These are phyloP conservation scores for Nannizzia gypsea DNA, from an alignment of 2,329 filamentous ascomycete genomes.

Conservation along the genomic window DNA sequence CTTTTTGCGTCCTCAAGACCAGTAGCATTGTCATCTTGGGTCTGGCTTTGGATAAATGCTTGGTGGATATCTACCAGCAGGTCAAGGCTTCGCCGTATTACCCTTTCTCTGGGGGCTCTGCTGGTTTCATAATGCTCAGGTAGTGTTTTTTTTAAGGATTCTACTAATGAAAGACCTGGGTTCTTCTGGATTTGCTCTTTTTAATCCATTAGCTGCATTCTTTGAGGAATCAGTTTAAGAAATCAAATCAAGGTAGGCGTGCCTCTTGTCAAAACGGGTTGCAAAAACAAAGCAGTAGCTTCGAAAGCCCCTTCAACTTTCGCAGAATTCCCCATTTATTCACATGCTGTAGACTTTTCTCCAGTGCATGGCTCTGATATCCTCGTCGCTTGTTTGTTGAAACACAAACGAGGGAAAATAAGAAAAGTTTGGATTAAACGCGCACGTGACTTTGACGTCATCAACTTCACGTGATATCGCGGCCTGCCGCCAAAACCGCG, in stretches of 20 bases:
- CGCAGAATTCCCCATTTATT: slow-evolving; percentile 21
- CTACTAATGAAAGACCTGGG: slow-evolving; percentile 26
- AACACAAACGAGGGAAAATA: not conserved
- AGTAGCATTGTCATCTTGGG: not conserved
- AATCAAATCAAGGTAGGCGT: slow-evolving; percentile 18
- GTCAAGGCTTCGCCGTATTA: slow-evolving; percentile 26
- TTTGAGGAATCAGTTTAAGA: not conserved
- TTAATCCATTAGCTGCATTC: slow-evolving; percentile 21
- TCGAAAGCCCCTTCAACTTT: slow-evolving; percentile 24
- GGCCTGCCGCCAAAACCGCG: not conserved
- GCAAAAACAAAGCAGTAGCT: slow-evolving; percentile 26
- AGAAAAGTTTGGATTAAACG: not conserved
- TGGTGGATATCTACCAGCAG: slow-evolving; percentile 26
- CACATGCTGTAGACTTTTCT: not conserved
- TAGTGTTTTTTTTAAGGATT: slow-evolving; percentile 20
- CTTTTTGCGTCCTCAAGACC: slow-evolving; percentile 32
- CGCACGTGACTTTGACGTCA: not conserved
- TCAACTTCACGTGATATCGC: not conserved
- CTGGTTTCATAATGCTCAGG: slow-evolving; percentile 12
- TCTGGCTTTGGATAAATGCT: slow-evolving; percentile 21
- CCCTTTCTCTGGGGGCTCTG: slow-evolving; percentile 17
- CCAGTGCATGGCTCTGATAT: not conserved
- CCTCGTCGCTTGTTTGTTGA: not conserved
- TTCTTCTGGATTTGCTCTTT: slow-evolving; percentile 30
- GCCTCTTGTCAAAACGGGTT: slow-evolving; percentile 32